These are phyloP conservation scores for Miscanthus lutarioriparius DNA, from an alignment of 176 grass and related monocot species.

Conservation along the genomic window DNA sequence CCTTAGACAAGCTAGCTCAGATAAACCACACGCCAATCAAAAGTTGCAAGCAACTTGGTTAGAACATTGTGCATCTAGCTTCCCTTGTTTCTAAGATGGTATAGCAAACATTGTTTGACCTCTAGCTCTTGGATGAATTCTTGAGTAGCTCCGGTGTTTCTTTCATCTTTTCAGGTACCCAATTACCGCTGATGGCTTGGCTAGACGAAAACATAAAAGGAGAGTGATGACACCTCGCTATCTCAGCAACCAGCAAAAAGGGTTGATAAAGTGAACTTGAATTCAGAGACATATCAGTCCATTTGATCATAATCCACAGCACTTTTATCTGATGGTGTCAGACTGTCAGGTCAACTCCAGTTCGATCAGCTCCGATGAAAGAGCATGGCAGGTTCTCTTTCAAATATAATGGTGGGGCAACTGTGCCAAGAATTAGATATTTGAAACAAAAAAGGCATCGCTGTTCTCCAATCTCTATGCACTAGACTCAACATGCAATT, in stretches of 20 bases:
- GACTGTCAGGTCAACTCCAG: background rate
- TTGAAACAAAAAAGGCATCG: background rate
- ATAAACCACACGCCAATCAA: background rate
- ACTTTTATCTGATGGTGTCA: conserved; percentile 4
- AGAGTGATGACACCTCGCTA: conserved; percentile 12
- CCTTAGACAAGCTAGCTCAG: conserved; percentile 6
- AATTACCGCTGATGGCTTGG: conserved; percentile 19
- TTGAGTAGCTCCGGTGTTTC: background rate
- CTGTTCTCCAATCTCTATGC: conserved; percentile 1
- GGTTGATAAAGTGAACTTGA: conserved; percentile 1
- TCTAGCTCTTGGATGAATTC: conserved; percentile 14
- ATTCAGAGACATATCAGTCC: background rate
- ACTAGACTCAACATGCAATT: background rate
- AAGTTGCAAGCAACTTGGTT: background rate
- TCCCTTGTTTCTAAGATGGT: background rate
- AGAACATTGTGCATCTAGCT: background rate
- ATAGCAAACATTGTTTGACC: background rate
- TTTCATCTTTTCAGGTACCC: background rate
- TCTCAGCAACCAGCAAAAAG: conserved; percentile 22
- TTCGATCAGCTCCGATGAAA: conserved; percentile 32
- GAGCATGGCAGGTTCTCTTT: background rate
- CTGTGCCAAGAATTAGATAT: background rate
- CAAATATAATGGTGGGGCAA: conserved; percentile 28
- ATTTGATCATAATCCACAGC: background rate
- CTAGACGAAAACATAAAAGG: background rate